phyloP scores from a whole-genome alignment of 345 rosid species.

The Hirschfeldia incana region DNA sequence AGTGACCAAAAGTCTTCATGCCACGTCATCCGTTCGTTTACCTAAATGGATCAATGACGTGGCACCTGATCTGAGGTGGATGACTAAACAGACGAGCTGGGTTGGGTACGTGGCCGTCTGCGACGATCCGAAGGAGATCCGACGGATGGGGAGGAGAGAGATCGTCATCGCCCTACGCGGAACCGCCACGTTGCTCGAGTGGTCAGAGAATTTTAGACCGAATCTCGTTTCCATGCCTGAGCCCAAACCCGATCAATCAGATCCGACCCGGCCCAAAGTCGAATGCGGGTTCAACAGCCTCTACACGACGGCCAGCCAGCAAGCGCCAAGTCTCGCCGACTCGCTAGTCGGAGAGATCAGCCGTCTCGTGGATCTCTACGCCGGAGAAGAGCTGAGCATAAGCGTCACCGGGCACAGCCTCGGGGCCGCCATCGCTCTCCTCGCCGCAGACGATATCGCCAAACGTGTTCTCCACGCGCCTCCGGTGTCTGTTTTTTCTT shows the following conservation, averaged over 20 bases:
- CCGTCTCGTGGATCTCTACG: slow-evolving; percentile 53
- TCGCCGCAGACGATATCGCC: slow-evolving; percentile 71
- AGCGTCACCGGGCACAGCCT: slow-evolving; percentile 92
- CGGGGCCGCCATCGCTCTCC: slow-evolving; percentile 83
- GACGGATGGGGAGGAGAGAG: slow-evolving; percentile 93
- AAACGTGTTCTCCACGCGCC: slow-evolving; percentile 49
- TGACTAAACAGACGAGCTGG: slow-evolving; percentile 95
- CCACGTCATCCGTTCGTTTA: slow-evolving; percentile 78
- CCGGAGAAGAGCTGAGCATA: slow-evolving; percentile 73
- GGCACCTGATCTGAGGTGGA: slow-evolving; percentile 88
- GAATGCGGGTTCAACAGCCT: slow-evolving; percentile 84
- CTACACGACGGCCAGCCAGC: slow-evolving; percentile 55
- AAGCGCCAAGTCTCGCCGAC: slow-evolving; percentile 58
- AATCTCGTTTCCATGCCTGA: slow-evolving; percentile 48
- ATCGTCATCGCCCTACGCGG: slow-evolving; percentile 89
- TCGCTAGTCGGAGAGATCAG: slow-evolving; percentile 55
- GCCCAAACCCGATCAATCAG: slow-evolving; percentile 19
- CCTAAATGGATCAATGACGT: slow-evolving; percentile 89
- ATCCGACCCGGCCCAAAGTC: slow-evolving; percentile 52
- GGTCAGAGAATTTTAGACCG: slow-evolving; percentile 89
- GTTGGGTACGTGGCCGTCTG: slow-evolving; percentile 93
- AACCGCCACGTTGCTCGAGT: slow-evolving; percentile 86
- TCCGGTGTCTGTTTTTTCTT: slow-evolving; percentile 75
- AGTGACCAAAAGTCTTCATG: slow-evolving; percentile 79
- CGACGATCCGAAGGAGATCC: slow-evolving; percentile 81